Evolutionary conservation across 129 eudicot genomes (phyloP), one percentile per base, ranked within the genome.

Genomic region (Lactuca saligna): DNA sequence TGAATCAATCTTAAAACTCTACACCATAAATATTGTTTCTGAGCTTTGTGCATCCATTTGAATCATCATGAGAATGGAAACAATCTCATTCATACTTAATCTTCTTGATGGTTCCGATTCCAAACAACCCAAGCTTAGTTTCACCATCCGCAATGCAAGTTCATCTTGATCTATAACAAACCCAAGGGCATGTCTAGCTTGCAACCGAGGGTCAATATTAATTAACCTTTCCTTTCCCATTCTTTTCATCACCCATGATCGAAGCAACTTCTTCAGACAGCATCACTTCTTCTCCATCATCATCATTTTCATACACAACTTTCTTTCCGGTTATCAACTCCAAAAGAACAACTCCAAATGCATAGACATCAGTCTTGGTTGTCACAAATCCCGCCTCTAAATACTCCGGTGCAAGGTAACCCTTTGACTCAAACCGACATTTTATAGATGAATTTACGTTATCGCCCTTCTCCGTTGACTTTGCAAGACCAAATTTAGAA

Each of bases 391-490:
- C 85, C 1, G 59, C 56, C 66, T 84, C 83, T 31, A 80, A 3
- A 38, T 82, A 88, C 76, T 92, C 98, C 0, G 98, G 98, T 63
- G 91, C 85, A 68, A 86, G 76, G 65, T 92, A 86, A 14, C 89
- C 96, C 66, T 75, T 88, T 57, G 84, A 72, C 71, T 80, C 91
- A 16, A 57, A 34, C 12, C 78, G 68, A 59, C 75, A 68, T 49
- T 58, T 65, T 8, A 78, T 69, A 1, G 78, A 69, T 37, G 88
- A 82, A 44, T 74, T 65, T 15, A 73, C 82, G 54, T 54, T 69
- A 70, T 66, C 81, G 12, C 64, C 82, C 37, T 25, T 78, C 2
- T 81, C 82, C 1, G 81, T 58, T 57, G 79, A 81, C 49, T 82
- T 78, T 4, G 90, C 84, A 14, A 83, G 75, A 48, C 86, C 74